A percentile compares a stretch with the other conserved stretches of the same genome.
These are phyloP conservation scores for Camelina hispida DNA, from an alignment of 345 rosid species.

Conservation along the genomic window DNA sequence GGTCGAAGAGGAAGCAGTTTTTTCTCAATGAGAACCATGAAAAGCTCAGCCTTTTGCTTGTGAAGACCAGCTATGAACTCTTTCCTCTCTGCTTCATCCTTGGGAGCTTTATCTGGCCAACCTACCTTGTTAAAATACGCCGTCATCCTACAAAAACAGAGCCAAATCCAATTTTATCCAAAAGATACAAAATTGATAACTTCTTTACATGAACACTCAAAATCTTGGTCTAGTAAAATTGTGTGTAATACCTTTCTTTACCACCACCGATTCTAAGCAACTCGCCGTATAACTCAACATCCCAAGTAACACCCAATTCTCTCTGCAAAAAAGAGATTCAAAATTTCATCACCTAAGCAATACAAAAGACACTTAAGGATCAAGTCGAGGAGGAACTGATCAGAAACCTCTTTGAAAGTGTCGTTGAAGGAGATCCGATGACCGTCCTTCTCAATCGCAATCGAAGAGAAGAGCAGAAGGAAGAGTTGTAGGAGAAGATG, in stretches of 20 bases:
- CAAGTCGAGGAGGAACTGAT: not conserved
- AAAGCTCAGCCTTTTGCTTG: slow-evolving; percentile 82
- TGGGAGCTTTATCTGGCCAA: slow-evolving; percentile 94
- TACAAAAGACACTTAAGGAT: not conserved
- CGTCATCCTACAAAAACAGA: slow-evolving; percentile 69
- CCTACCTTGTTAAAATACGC: slow-evolving; percentile 87
- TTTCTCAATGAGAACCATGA: slow-evolving; percentile 92
- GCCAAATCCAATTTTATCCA: not conserved
- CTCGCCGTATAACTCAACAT: slow-evolving; percentile 89
- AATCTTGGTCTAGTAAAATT: not conserved
- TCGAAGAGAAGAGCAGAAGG: slow-evolving; percentile 88
- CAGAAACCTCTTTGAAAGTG: slow-evolving; percentile 77
- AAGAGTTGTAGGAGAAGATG: slow-evolving; percentile 57
- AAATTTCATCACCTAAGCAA: not conserved
- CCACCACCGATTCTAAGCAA: slow-evolving; percentile 96
- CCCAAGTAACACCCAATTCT: slow-evolving; percentile 89
- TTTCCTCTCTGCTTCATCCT: slow-evolving; percentile 84
- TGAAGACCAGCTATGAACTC: slow-evolving; percentile 88
- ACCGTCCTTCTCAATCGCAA: slow-evolving; percentile 94
- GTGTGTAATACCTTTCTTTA: slow-evolving; percentile 69
- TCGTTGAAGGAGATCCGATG: slow-evolving; percentile 94
- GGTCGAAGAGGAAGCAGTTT: slow-evolving; percentile 88
- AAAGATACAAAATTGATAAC: not conserved
- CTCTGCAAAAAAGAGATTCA: slow-evolving; percentile 49
- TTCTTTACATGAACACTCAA: not conserved